Evolutionary conservation across 1,284 basidiomycete genomes (phyloP).

Genomic region (Cystobasidiaceae sp.): DNA sequence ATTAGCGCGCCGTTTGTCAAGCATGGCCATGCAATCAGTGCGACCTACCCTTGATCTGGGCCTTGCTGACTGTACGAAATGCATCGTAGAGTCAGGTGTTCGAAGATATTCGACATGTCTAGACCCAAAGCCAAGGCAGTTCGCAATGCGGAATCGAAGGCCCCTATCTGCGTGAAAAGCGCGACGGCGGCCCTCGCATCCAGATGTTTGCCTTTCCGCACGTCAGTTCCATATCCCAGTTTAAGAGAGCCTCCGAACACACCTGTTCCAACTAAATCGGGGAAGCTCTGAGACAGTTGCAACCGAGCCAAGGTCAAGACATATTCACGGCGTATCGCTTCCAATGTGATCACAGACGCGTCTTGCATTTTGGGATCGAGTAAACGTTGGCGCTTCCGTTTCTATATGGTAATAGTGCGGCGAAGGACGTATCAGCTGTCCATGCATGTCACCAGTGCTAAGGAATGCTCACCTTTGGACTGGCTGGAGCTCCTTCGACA

Average conservation of each 20-base stretch:
- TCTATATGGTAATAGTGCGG: no score
- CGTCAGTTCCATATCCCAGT: no score
- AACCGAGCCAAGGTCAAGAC: constrained; percentile 71
- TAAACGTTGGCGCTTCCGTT: constrained; percentile 54
- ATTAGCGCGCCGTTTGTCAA: constrained; percentile 38
- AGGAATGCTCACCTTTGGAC: no score
- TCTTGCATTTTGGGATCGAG: constrained; percentile 46
- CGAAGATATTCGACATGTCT: constrained; percentile 82
- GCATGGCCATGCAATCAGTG: no score
- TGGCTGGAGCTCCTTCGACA: neutral
- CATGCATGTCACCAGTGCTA: no score
- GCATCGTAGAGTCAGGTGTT: constrained; percentile 70
- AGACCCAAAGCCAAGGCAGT: constrained; percentile 70
- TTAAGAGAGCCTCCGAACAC: constrained; percentile 46
- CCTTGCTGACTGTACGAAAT: constrained; percentile 54
- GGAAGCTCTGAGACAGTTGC: constrained; percentile 62
- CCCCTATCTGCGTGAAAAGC: constrained; percentile 69
- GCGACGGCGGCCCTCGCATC: constrained; percentile 70
- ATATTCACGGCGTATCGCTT: constrained; percentile 80
- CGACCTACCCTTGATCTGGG: constrained; percentile 10
- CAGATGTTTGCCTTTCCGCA: constrained; percentile 59
- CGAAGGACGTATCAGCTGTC: neutral
- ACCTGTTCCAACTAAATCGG: constrained; percentile 54
- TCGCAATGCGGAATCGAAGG: constrained; percentile 73
- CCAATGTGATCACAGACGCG: constrained; percentile 70